These are phyloP conservation scores for Salix exigua DNA, from an alignment of 345 rosid genomes.

Conservation along the genomic window DNA sequence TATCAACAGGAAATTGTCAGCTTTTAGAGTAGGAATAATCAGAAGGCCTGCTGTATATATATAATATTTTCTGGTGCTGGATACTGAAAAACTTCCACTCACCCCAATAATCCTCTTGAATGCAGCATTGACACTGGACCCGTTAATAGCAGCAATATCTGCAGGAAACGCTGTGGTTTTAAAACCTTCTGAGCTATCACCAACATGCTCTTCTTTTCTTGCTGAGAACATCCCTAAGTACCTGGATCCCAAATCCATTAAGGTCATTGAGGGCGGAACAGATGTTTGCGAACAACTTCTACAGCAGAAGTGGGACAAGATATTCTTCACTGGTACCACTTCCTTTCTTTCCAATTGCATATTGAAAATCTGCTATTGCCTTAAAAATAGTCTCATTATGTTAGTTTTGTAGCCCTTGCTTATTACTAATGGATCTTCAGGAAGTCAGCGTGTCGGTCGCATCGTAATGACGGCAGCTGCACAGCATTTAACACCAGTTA, in stretches of 20 bases:
- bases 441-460: slow-evolving; percentile 66
- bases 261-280: slow-evolving; percentile 61
- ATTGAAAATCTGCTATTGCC: neutral
- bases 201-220: slow-evolving; percentile 56
- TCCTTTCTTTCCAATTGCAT: neutral
- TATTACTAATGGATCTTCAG: slow-evolving; percentile 27
- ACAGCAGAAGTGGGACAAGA: slow-evolving; percentile 78
- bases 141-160: slow-evolving; percentile 80
- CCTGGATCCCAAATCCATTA: slow-evolving; percentile 64
- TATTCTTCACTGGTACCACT: slow-evolving; percentile 74
- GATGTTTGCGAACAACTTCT: slow-evolving; percentile 56
- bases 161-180: slow-evolving; percentile 81
- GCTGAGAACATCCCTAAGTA: slow-evolving; percentile 50
- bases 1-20: too few species aligned
- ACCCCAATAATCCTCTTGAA: slow-evolving; percentile 13
- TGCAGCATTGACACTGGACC: slow-evolving; percentile 72
- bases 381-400: too few species aligned
- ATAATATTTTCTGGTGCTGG: neutral
- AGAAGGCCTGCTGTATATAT: neutral
- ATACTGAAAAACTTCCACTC: neutral
- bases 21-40: too few species aligned
- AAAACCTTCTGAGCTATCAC: slow-evolving; percentile 74
- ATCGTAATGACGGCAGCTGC: slow-evolving; percentile 78
- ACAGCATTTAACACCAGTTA: slow-evolving; percentile 75
- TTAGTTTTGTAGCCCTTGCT: too few species aligned